Evolutionary conservation across 164 flowering plant genomes (phyloP).

Genomic region (Magnolia sinica): DNA sequence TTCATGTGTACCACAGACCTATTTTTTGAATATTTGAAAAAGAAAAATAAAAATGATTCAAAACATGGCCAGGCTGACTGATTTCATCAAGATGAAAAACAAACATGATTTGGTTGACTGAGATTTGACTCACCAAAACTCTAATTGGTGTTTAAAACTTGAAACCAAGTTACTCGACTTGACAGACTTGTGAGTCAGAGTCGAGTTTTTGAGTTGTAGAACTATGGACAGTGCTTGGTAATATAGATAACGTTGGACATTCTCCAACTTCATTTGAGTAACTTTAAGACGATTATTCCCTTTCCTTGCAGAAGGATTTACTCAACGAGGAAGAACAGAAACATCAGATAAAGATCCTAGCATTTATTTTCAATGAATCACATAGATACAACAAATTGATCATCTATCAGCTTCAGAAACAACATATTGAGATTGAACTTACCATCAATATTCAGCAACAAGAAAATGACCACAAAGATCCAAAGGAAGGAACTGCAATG

Average conservation of each 20-base stretch:
- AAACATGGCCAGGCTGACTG: background rate
- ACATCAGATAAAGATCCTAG: too few relatives aligned
- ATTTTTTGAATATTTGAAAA: background rate
- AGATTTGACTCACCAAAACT: background rate
- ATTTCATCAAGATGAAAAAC: background rate
- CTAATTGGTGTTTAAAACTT: background rate
- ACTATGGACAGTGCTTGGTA: too few relatives aligned
- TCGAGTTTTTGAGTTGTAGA: background rate
- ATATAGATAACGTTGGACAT: too few relatives aligned
- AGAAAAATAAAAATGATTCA: too few relatives aligned
- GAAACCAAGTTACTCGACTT: background rate
- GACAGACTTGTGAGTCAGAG: too few relatives aligned
- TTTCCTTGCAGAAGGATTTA: too few relatives aligned
- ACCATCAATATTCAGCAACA: conserved; percentile 22
- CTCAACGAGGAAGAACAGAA: too few relatives aligned
- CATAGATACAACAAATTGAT: too few relatives aligned
- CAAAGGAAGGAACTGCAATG: conserved; percentile 24
- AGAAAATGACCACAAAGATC: conserved; percentile 21
- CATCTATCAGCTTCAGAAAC: too few relatives aligned
- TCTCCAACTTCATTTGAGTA: too few relatives aligned
- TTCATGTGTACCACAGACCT: background rate
- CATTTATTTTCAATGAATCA: too few relatives aligned
- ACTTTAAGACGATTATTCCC: too few relatives aligned
- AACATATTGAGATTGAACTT: conserved; percentile 1
- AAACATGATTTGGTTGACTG: background rate